Conservation (phyloP, 352 stramenopile species). For the Globisporangium cederbergense region DNA sequence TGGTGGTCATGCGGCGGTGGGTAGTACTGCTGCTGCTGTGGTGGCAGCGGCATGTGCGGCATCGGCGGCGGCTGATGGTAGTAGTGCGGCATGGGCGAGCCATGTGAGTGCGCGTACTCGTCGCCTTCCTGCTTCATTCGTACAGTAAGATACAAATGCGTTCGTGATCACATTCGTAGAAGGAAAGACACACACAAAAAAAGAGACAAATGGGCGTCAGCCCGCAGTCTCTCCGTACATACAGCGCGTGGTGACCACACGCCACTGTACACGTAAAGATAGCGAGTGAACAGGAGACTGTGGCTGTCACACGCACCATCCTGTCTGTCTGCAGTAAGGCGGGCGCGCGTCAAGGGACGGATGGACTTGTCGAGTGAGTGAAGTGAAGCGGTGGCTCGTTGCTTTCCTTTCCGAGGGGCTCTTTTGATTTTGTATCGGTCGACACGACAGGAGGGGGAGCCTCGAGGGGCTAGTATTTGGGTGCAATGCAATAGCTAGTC, state of each 20-base stretch:
- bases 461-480: not conserved
- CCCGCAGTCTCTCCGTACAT: not conserved
- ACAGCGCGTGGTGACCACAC: not conserved
- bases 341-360: not conserved
- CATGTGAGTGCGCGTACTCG: slow-evolving; percentile 13
- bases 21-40: slow-evolving; percentile 18
- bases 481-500: not conserved
- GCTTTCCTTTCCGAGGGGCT: not conserved
- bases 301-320: not conserved
- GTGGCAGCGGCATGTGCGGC: not conserved
- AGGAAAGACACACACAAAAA: not conserved
- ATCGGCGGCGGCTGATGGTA: slow-evolving; percentile 23
- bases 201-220: not conserved
- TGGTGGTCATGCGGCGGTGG: slow-evolving; percentile 25
- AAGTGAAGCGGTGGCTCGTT: not conserved
- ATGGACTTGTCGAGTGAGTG: not conserved
- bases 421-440: not conserved
- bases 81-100: slow-evolving; percentile 27
- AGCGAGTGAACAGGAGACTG: not conserved
- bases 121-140: slow-evolving; percentile 6
- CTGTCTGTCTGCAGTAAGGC: not conserved
- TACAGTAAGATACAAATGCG: not conserved
- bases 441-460: not conserved
- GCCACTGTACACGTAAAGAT: not conserved
- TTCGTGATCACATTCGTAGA: not conserved